phyloP scores from a whole-genome alignment of 495 filamentous ascomycete species.

The Aspergillus kassunensis region DNA sequence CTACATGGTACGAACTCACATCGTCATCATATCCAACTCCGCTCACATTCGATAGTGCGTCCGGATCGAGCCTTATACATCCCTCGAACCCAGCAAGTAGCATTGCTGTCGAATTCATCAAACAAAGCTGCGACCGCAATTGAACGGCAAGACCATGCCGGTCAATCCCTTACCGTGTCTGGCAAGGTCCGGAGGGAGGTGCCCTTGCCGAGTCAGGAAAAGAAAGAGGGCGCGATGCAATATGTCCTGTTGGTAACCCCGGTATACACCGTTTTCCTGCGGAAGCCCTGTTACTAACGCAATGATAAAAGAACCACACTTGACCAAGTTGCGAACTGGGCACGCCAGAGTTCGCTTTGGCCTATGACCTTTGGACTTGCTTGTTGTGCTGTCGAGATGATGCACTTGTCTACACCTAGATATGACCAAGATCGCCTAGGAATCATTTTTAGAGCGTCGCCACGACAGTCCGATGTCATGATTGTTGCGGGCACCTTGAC shows the following conservation, averaged over 20 bases:
- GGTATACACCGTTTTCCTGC: neutral
- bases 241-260: slow-evolving; percentile 78
- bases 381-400: slow-evolving; percentile 97
- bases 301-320: slow-evolving; percentile 66
- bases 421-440: slow-evolving; percentile 95
- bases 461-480: slow-evolving; percentile 96
- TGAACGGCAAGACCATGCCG: slow-evolving; percentile 40
- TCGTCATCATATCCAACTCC: neutral
- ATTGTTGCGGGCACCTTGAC: slow-evolving; percentile 94
- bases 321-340: slow-evolving; percentile 92
- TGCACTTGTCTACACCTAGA: slow-evolving; percentile 92
- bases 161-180: slow-evolving; percentile 40
- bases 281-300: slow-evolving; percentile 6
- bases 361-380: slow-evolving; percentile 98
- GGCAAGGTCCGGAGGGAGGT: slow-evolving; percentile 67
- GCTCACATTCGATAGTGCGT: slow-evolving; percentile 25
- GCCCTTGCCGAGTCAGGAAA: slow-evolving; percentile 83
- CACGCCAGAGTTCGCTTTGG: slow-evolving; percentile 88
- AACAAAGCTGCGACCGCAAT: slow-evolving; percentile 41
- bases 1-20: slow-evolving; percentile 24
- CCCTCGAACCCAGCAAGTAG: slow-evolving; percentile 29
- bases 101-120: slow-evolving; percentile 39
- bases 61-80: slow-evolving; percentile 21
- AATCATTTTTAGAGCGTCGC: slow-evolving; percentile 95
- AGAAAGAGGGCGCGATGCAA: slow-evolving; percentile 92